Conservation (phyloP, 2,329 filamentous ascomycete genomes). For the Coniochaeta ligniaria region DNA sequence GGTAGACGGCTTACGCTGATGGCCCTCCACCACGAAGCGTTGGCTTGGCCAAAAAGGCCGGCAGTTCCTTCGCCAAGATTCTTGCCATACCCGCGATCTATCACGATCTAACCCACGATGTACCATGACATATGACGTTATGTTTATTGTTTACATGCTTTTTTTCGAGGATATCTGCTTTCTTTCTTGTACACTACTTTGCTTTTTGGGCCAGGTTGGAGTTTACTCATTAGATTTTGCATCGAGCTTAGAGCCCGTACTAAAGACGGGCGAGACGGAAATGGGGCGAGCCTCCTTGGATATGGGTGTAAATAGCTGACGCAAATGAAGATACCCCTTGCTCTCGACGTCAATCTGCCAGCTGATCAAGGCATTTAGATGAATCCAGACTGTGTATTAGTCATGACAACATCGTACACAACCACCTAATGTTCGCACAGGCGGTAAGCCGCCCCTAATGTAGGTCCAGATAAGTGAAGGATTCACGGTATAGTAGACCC, state of each 20-base stretch:
- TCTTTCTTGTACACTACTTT: neutral
- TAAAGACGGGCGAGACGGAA: slow-evolving; percentile 4
- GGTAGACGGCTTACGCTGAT: slow-evolving; percentile 22
- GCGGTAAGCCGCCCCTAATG: neutral
- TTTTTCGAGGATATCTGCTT: neutral
- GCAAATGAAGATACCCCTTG: neutral
- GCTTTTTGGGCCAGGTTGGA: neutral
- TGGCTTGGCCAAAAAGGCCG: too few species aligned
- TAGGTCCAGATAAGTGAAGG: too few species aligned
- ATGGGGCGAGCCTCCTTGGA: neutral
- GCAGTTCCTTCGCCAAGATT: too few species aligned
- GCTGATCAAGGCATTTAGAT: neutral
- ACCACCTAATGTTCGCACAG: neutral
- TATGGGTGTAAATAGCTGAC: neutral
- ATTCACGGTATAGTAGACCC: too few species aligned
- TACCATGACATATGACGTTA: neutral
- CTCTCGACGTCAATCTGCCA: neutral
- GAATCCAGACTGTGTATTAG: neutral
- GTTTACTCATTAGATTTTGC: neutral
- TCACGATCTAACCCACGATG: neutral
- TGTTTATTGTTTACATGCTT: neutral
- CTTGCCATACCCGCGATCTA: neutral
- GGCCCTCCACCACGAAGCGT: too few species aligned
- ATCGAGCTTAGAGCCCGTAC: slow-evolving; percentile 10
- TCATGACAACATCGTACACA: neutral